These are phyloP conservation scores for Corchorus olitorius DNA, from an alignment of 345 rosid species.

Conservation along the genomic window DNA sequence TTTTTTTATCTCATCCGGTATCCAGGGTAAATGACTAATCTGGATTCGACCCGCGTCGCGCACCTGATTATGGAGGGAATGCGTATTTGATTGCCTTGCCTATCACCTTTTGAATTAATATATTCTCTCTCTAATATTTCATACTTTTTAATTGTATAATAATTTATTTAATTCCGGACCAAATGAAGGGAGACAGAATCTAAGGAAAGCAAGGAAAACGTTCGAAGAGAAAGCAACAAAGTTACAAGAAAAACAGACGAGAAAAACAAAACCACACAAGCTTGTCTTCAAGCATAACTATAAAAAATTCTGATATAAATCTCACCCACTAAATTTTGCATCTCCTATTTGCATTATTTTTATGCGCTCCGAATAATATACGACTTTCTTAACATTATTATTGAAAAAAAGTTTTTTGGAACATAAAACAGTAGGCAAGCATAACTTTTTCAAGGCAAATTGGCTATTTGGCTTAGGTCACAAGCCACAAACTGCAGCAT, in stretches of 20 bases:
- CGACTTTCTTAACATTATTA: background rate
- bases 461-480: slow-evolving; percentile 22
- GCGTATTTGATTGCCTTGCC: no score
- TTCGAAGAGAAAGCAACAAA: background rate
- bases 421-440: slow-evolving; percentile 3
- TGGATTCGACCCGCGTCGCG: no score
- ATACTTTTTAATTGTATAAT: background rate
- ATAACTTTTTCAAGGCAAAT: slow-evolving; percentile 28
- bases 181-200: background rate
- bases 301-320: slow-evolving; percentile 7
- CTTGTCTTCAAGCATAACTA: background rate
- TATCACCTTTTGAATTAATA: no score
- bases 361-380: slow-evolving; percentile 10
- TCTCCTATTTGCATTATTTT: background rate
- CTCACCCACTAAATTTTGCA: slow-evolving; percentile 1
- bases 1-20: no score
- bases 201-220: background rate
- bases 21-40: no score
- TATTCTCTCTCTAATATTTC: no score
- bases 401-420: background rate
- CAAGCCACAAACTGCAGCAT: background rate
- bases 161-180: background rate
- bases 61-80: no score
- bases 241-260: background rate
- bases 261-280: background rate